Conservation (phyloP, 345 rosid species). For the Citrus glauca region DNA sequence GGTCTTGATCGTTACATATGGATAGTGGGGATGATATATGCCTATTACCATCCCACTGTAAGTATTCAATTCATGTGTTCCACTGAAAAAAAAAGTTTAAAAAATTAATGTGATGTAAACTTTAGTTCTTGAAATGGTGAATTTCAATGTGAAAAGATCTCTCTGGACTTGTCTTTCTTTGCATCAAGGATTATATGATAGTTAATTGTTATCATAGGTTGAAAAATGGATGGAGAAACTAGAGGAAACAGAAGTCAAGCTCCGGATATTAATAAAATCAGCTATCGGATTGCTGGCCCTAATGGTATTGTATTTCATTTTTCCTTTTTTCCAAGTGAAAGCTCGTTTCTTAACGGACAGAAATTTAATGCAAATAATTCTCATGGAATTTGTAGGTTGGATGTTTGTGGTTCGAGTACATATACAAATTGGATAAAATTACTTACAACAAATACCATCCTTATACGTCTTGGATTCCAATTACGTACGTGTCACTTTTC, state of each 20-base stretch:
- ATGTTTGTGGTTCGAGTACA: conserved; percentile 76
- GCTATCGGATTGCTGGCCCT: conserved; percentile 47
- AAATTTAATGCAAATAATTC: conserved; percentile 12
- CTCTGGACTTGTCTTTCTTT: neutral
- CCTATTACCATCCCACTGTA: conserved; percentile 98
- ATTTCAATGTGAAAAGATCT: conserved; percentile 3
- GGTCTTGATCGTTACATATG: conserved; percentile 99
- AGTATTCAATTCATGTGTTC: conserved; percentile 24
- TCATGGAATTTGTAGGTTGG: conserved; percentile 57
- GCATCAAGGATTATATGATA: conserved; percentile 7
- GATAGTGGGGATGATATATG: conserved; percentile 98
- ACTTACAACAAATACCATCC: conserved; percentile 97
- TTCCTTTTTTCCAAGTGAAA: conserved; percentile 1
- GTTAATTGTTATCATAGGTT: conserved; percentile 44
- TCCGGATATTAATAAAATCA: conserved; percentile 62
- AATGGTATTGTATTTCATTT: conserved; percentile 40
- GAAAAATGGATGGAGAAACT: conserved; percentile 98
- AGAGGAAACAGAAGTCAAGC: conserved; percentile 80
- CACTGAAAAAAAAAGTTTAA: conserved; percentile 1
- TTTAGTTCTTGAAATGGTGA: conserved; percentile 14
- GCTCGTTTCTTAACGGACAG: neutral
- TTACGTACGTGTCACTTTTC: conserved; percentile 58
- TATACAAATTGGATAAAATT: conserved; percentile 90
- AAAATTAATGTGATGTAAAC: neutral
- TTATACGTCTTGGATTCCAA: conserved; percentile 98